These are phyloP conservation scores for Aspergillus egyptiacus DNA, from an alignment of 495 filamentous ascomycete genomes.

Conservation along the genomic window DNA sequence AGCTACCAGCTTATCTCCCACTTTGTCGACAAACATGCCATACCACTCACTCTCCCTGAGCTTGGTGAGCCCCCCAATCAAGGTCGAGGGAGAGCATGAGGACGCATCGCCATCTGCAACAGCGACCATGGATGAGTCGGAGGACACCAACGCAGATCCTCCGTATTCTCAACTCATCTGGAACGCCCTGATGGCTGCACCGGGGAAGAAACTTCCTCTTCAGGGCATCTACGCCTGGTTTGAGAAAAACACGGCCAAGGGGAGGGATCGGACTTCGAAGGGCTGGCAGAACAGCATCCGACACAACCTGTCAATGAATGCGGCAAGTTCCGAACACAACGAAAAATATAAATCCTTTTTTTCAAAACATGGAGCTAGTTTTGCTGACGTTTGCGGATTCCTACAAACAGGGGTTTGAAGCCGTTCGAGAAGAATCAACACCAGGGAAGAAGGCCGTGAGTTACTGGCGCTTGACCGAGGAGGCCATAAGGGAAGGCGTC, in stretches of 20 bases:
- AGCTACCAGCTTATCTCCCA: conserved; percentile 15
- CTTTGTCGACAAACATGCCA: conserved; percentile 21
- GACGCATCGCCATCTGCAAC: conserved; percentile 15
- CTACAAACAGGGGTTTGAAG: conserved; percentile 58
- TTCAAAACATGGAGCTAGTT: neutral
- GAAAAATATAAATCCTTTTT: no score
- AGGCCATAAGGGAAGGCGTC: conserved; percentile 55
- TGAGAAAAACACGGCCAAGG: conserved; percentile 70
- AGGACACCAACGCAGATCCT: conserved; percentile 40
- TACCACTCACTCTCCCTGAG: conserved; percentile 18
- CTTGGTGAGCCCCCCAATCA: conserved; percentile 13
- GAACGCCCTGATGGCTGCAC: conserved; percentile 60
- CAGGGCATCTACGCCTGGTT: conserved; percentile 93
- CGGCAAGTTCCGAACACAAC: conserved; percentile 67
- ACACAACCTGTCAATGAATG: conserved; percentile 97
- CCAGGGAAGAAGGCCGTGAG: conserved; percentile 54
- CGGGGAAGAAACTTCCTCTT: conserved; percentile 64
- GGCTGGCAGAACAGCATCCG: conserved; percentile 98
- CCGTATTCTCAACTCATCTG: conserved; percentile 86
- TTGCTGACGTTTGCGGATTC: neutral
- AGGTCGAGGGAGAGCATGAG: conserved; percentile 4
- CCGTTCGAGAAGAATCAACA: conserved; percentile 41
- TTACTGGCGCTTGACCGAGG: conserved; percentile 61
- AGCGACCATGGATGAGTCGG: conserved; percentile 17
- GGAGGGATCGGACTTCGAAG: conserved; percentile 52